Conservation (phyloP, 257 asterid genomes). For the Asclepias syriaca region DNA sequence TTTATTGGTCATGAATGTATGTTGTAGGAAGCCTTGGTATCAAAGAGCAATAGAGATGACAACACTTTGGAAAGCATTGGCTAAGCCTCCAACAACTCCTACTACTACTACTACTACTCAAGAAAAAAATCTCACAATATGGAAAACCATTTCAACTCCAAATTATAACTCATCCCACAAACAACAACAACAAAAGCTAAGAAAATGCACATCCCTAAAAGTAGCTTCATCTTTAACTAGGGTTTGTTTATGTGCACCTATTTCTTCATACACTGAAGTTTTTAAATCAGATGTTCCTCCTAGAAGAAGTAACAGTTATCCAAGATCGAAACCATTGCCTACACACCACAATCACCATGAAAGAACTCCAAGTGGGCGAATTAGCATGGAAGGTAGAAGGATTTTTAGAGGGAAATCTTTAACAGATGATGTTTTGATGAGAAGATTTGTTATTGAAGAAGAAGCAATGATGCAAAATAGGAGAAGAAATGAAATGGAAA, state of each 20-base stretch:
- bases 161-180: slow-evolving; percentile 4
- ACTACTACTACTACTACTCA: not conserved
- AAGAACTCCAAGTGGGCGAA: slow-evolving; percentile 59
- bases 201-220: slow-evolving; percentile 68
- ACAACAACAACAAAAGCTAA: slow-evolving; percentile 37
- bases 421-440: slow-evolving; percentile 80
- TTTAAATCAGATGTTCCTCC: slow-evolving; percentile 72
- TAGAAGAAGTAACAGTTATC: slow-evolving; percentile 68
- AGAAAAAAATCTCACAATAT: slow-evolving; percentile 36
- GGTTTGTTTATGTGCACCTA: slow-evolving; percentile 80
- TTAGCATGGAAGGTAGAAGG: slow-evolving; percentile 65
- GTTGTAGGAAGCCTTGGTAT: slow-evolving; percentile 79
- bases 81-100: slow-evolving; percentile 29
- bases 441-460: slow-evolving; percentile 79
- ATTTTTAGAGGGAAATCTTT: slow-evolving; percentile 75
- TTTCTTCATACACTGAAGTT: slow-evolving; percentile 70
- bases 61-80: slow-evolving; percentile 51
- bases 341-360: slow-evolving; percentile 36
- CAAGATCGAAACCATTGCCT: slow-evolving; percentile 42
- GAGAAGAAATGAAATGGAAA: slow-evolving; percentile 81
- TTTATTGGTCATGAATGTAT: not conserved
- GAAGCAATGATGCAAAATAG: slow-evolving; percentile 78
- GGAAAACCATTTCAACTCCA: slow-evolving; percentile 42
- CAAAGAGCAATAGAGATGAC: slow-evolving; percentile 84
- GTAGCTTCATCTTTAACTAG: slow-evolving; percentile 71